Conservation (phyloP, 371 early-diverging fungal species). For the Saksenaea oblongispora region DNA sequence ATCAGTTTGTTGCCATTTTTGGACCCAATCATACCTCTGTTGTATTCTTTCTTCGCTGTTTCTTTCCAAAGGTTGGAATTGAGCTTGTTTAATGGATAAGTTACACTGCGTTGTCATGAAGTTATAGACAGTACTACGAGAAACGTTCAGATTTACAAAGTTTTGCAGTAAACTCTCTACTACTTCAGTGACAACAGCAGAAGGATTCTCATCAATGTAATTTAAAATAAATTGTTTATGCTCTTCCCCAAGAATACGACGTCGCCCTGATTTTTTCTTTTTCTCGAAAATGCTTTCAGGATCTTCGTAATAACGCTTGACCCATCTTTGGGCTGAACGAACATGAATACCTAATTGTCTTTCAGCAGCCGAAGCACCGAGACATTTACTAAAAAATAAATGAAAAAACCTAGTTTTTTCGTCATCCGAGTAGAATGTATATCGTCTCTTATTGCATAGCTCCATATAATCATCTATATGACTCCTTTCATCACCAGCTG, state of each 20-base stretch:
- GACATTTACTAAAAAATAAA: slow-evolving; percentile 16
- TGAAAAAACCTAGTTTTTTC: slow-evolving; percentile 16
- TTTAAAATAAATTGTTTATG: slow-evolving; percentile 11
- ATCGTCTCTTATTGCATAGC: slow-evolving; percentile 14
- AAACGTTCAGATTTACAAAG: slow-evolving; percentile 14
- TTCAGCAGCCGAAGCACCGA: slow-evolving; percentile 15
- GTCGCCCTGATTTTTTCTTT: no score
- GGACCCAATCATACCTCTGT: slow-evolving; percentile 7
- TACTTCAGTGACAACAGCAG: slow-evolving; percentile 14
- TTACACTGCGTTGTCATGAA: slow-evolving; percentile 4
- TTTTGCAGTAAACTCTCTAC: slow-evolving; percentile 9
- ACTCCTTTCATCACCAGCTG: slow-evolving; percentile 8
- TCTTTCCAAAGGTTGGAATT: background rate
- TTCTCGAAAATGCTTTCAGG: slow-evolving; percentile 20
- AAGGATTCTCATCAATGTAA: slow-evolving; percentile 16
- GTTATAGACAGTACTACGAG: background rate
- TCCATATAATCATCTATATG: slow-evolving; percentile 10
- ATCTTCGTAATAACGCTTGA: slow-evolving; percentile 14
- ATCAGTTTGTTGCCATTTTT: slow-evolving; percentile 5
- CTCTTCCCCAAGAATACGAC: no score
- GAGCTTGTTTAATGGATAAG: background rate
- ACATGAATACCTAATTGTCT: no score
- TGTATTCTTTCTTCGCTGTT: slow-evolving; percentile 4
- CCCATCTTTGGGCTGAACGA: slow-evolving; percentile 14
- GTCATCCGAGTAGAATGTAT: slow-evolving; percentile 16